A percentile compares a stretch with the other conserved stretches of the same genome.
phyloP scores from a whole-genome alignment of 345 rosid species.

The Schrenkiella parvula region DNA sequence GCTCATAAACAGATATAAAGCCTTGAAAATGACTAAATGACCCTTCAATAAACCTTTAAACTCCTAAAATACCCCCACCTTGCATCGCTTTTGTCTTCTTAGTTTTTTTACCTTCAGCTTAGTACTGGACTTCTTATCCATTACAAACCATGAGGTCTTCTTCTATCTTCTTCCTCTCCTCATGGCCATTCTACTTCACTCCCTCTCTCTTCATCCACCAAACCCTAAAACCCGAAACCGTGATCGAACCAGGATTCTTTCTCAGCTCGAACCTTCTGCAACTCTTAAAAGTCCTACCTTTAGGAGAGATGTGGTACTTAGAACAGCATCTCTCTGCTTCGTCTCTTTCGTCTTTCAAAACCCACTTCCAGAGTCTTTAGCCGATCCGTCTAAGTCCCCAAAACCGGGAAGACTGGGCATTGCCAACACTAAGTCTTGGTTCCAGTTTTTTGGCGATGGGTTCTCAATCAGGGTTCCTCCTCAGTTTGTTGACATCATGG shows the following conservation, averaged over 20 bases:
- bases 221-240: slow-evolving; percentile 27
- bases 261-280: slow-evolving; percentile 10
- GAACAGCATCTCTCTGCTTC: slow-evolving; percentile 42
- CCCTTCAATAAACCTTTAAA: not conserved
- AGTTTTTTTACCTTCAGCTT: not conserved
- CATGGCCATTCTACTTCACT: slow-evolving; percentile 65
- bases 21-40: not conserved
- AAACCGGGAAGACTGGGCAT: slow-evolving; percentile 50
- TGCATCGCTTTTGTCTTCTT: not conserved
- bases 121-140: slow-evolving; percentile 21
- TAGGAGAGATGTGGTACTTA: slow-evolving; percentile 51
- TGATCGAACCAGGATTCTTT: slow-evolving; percentile 10
- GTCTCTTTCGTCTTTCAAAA: slow-evolving; percentile 38
- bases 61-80: not conserved
- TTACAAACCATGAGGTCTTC: slow-evolving; percentile 24
- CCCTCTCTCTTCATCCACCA: slow-evolving; percentile 46
- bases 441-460: slow-evolving; percentile 80
- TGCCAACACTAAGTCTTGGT: slow-evolving; percentile 78
- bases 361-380: slow-evolving; percentile 47
- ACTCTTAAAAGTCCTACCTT: slow-evolving; percentile 26
- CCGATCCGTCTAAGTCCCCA: slow-evolving; percentile 48
- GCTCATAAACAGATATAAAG: not conserved
- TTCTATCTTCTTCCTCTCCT: slow-evolving; percentile 15
- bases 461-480: slow-evolving; percentile 90
- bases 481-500: slow-evolving; percentile 69